These are phyloP conservation scores for Phoenix dactylifera DNA, from an alignment of 176 grass and related monocot species.

Conservation along the genomic window DNA sequence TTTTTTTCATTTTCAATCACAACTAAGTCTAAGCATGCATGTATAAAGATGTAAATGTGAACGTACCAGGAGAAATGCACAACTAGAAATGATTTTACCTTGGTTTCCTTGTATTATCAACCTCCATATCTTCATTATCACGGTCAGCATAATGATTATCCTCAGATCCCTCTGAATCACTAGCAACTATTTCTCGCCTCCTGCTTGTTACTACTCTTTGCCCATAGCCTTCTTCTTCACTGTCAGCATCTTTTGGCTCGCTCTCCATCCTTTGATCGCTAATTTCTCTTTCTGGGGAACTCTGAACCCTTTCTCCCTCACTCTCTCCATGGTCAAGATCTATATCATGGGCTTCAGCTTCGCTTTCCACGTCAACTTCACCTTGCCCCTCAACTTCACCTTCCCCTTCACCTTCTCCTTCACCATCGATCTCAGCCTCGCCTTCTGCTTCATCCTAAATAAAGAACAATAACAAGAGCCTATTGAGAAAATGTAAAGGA, in stretches of 20 bases:
- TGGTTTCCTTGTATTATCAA: conserved; percentile 35
- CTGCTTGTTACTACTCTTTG: conserved; percentile 64
- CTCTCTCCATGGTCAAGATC: conserved; percentile 57
- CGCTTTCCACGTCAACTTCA: conserved; percentile 58
- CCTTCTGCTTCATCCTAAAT: conserved; percentile 80
- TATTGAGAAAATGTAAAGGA: too few species aligned
- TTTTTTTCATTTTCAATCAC: too few species aligned
- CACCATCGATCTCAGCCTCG: conserved; percentile 59
- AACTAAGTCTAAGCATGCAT: too few species aligned
- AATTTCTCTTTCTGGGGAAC: conserved; percentile 64
- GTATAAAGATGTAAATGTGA: too few species aligned
- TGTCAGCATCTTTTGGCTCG: conserved; percentile 49
- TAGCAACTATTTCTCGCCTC: conserved; percentile 69
- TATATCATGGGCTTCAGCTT: conserved; percentile 57
- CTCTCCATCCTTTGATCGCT: conserved; percentile 49
- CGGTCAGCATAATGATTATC: conserved; percentile 56
- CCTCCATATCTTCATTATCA: conserved; percentile 50
- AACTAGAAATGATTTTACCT: conserved; percentile 34
- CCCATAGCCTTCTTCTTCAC: conserved; percentile 71
- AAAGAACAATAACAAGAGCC: neutral
- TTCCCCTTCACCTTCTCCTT: conserved; percentile 64
- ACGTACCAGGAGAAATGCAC: too few species aligned
- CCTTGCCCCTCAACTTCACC: conserved; percentile 62
- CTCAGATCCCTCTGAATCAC: conserved; percentile 85
- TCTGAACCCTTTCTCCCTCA: conserved; percentile 57